A percentile compares a stretch with the other conserved stretches of the same genome.
phyloP scores from a whole-genome alignment of 768 basidiomycete species.

The Lactarius pseudohatsudake region DNA sequence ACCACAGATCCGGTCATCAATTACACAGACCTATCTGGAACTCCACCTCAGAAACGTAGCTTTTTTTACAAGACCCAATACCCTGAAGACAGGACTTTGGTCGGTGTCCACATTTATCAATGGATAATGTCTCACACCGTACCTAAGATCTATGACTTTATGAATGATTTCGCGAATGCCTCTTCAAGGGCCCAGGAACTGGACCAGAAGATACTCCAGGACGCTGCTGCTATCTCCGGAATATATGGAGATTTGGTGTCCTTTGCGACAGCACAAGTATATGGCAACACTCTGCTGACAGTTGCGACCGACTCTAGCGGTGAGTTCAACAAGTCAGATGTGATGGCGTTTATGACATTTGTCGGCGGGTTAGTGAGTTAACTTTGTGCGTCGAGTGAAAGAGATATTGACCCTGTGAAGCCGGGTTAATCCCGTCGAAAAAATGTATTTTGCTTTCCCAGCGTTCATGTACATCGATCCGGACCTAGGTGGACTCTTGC shows the following conservation, averaged over 20 bases:
- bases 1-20: slow-evolving; percentile 32
- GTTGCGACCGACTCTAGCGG: slow-evolving; percentile 48
- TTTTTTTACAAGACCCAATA: slow-evolving; percentile 45
- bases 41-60: slow-evolving; percentile 41
- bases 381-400: neutral
- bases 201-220: slow-evolving; percentile 47
- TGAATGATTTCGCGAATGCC: slow-evolving; percentile 47
- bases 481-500: slow-evolving; percentile 39
- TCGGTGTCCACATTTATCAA: neutral
- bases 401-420: slow-evolving; percentile 6
- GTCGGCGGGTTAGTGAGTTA: slow-evolving; percentile 36
- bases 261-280: slow-evolving; percentile 53
- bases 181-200: slow-evolving; percentile 45
- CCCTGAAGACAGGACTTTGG: slow-evolving; percentile 32
- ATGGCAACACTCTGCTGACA: slow-evolving; percentile 55
- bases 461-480: slow-evolving; percentile 56
- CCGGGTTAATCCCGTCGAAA: slow-evolving; percentile 52
- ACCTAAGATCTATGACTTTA: slow-evolving; percentile 42
- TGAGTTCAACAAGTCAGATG: slow-evolving; percentile 50
- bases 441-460: slow-evolving; percentile 51
- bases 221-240: slow-evolving; percentile 48
- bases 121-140: neutral
- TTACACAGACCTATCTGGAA: slow-evolving; percentile 39
- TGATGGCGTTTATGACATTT: slow-evolving; percentile 51
- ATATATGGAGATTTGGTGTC: slow-evolving; percentile 54